Base-by-base conservation (phyloP, 345 rosid genomes). In the Heritiera littoralis region DNA sequence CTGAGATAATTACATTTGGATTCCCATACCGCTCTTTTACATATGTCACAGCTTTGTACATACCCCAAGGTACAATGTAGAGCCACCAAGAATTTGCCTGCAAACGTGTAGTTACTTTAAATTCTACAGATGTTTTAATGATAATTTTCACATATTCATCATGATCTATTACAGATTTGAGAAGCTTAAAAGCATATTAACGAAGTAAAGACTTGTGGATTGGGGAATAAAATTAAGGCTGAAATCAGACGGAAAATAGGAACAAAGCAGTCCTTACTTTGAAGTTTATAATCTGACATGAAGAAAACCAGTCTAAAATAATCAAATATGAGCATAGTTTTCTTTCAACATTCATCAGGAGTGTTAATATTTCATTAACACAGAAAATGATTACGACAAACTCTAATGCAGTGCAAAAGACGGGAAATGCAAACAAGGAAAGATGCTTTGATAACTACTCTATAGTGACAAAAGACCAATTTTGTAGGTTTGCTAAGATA, bases 41-140 rank as follows among this genome's bases (percentile, higher is more conserved):
- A 52, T 90, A 91, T 14, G 78, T 81, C 41, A 90, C 56, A 3
- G 88, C 77, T 75, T 84, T 90, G 77, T 87, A 87, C 80, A 90
- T 75, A 3, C 93, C 93, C 93, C 93, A 88, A n/a, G 93, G 93
- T 32, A 90, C 95, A 17, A 81, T 73, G 51, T 90, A 90, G 15
- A 91, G 89, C 95, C 95, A 91, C 12, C 49, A 51, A 1, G 92
- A 90, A 79, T 91, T 66, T 38, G 87, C 92, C 93, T 89, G 88
- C 81, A 75, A 58, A 32, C 9, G 20, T 28, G 2, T 3, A 2
- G 2, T 52, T 48, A 8, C 2, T 28, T 72, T 32, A 11, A 52
- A 1, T 49, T 10, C n/a, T 7, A 38, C 30, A 41, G 28, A 67
- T 45, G 12, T 10, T 60, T 61, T 28, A 61, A 61, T 3, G 40